A percentile compares a stretch with the other conserved stretches of the same genome.
Evolutionary conservation across 257 asterid species (phyloP).

Genomic region (Cinchona pubescens): DNA sequence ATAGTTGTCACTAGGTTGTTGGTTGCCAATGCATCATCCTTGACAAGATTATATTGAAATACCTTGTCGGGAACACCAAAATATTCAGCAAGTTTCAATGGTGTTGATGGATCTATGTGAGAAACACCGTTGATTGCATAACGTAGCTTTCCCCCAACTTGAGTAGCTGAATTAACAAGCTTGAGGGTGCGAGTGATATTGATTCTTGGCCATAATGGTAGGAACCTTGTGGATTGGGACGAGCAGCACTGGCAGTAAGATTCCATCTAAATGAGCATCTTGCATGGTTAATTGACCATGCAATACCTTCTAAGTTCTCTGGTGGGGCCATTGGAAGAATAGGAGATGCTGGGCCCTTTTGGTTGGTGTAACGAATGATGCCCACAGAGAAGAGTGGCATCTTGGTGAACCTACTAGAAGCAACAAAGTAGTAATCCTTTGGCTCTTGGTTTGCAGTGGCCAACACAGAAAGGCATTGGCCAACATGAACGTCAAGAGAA

Average conservation of each 20-base stretch:
- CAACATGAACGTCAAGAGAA: no score
- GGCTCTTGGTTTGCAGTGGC: no score
- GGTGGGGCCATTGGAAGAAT: constrained; percentile 42
- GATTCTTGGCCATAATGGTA: constrained; percentile 35
- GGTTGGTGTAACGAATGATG: no score
- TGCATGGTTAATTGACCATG: constrained; percentile 34
- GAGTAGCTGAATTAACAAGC: constrained; percentile 15
- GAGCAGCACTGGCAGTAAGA: constrained; percentile 36
- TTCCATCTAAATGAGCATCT: constrained; percentile 36
- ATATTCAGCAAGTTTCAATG: constrained; percentile 32
- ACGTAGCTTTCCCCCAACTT: constrained; percentile 27
- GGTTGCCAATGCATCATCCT: constrained; percentile 26
- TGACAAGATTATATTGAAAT: constrained; percentile 33
- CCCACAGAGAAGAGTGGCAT: no score
- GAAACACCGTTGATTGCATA: constrained; percentile 32
- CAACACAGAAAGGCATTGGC: no score
- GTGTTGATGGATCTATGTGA: constrained; percentile 22
- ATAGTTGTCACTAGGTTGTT: neutral
- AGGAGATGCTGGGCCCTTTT: no score
- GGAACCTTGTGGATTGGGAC: constrained; percentile 37
- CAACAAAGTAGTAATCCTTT: no score
- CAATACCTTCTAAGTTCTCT: constrained; percentile 21
- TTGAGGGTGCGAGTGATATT: constrained; percentile 33
- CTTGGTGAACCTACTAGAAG: no score
- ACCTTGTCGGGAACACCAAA: constrained; percentile 16